Base-by-base conservation (phyloP, 768 basidiomycete species). In the Mycena albidolilacea region DNA sequence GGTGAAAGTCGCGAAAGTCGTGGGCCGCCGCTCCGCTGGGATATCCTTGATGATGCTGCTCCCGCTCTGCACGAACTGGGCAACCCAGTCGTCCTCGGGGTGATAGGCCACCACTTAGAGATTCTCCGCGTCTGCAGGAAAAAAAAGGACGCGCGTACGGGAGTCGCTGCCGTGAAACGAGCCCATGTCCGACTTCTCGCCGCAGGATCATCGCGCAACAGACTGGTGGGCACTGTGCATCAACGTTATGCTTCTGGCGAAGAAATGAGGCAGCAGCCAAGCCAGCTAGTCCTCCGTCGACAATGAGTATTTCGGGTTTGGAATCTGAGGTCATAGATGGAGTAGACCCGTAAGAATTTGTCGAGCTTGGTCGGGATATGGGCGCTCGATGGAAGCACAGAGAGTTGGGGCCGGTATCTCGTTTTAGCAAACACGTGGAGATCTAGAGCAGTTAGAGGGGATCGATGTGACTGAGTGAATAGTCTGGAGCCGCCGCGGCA, bases 101-200 rank as follows among this genome's bases (percentile, higher is more conserved):
- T 72, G 70, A 61, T 72, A 75, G 23, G 71, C 74, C 23, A 70
- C 67, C 17, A 75, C 64, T 54, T 75, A 70, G 58, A 72, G 72
- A 10, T 69, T 62, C 37, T 58, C 65, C 38, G 62, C 19, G 64
- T 75, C 74, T 7, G 70, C 70, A 30, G 74, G 55, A 55, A 66
- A 39, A 23, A 61, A 44, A 0, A 72, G 50, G 7, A 72, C 67
- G 19, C 67, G 74, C 17, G 43, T 65, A 3, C 54, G 44, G 17
- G 63, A 43, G 58, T 72, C 63, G n/a, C n/a, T 37, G 9, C 67
- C 54, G 21, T 23, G 38, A 12, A 71, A 75, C 2, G 58, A 38
- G 41, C 67, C 70, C 67, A 75, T 72, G 0, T 70, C 74, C 11
- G 55, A 61, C 23, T 66, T 62, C 38, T 60, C 64, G 55, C 65